Percentiles rank a stretch among this genome's conserved stretches.
Conservation (phyloP, 768 basidiomycete genomes). For the Hypholoma sublateritium region DNA sequence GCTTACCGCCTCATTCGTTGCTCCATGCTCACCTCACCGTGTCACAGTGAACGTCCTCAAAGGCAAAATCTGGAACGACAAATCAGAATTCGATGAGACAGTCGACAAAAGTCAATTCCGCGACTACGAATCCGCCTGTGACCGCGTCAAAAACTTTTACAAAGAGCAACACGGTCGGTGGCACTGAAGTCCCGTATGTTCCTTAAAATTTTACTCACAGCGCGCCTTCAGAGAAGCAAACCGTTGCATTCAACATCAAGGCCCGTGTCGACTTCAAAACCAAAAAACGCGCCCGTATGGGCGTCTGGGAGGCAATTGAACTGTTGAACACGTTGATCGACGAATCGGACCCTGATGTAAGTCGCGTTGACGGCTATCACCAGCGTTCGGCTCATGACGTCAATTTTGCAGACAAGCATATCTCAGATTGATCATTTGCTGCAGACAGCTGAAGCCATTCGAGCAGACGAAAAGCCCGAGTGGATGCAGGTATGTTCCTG, state of each 20-base stretch:
- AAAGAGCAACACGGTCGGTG: constrained; percentile 71
- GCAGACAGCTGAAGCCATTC: constrained; percentile 90
- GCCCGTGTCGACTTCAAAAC: constrained; percentile 75
- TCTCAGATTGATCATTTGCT: constrained; percentile 91
- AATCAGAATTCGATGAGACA: constrained; percentile 54
- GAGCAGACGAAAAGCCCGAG: constrained; percentile 82
- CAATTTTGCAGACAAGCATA: constrained; percentile 54
- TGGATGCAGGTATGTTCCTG: constrained; percentile 76
- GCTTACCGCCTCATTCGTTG: not conserved
- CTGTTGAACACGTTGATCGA: constrained; percentile 85
- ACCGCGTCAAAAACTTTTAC: constrained; percentile 77
- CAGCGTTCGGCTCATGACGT: constrained; percentile 21
- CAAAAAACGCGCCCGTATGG: constrained; percentile 70
- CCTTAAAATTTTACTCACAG: not conserved
- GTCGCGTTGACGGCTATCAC: constrained; percentile 14
- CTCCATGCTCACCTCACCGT: too few relatives aligned
- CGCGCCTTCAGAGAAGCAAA: constrained; percentile 70
- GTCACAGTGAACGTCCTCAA: constrained; percentile 66
- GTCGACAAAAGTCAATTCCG: constrained; percentile 73
- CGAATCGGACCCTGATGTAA: constrained; percentile 87
- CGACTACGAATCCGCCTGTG: constrained; percentile 73
- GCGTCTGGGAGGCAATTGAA: constrained; percentile 86
- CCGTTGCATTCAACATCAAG: constrained; percentile 79
- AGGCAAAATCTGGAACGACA: constrained; percentile 56
- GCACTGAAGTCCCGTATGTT: not conserved